These are phyloP conservation scores for Picea sitchensis DNA, from an alignment of 75 land plant genomes.

Conservation along the genomic window DNA sequence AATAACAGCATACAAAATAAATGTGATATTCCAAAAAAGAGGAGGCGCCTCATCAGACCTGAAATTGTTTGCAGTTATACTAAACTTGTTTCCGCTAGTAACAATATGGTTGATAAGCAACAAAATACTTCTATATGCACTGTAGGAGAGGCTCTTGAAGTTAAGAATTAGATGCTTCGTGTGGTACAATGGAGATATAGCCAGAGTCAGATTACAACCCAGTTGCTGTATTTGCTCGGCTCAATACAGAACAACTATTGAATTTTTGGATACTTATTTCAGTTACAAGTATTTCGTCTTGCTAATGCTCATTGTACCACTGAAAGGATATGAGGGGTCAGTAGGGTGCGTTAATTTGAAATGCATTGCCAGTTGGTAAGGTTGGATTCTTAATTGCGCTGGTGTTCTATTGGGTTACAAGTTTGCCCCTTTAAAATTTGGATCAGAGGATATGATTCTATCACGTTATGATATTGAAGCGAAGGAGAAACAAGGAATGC, in stretches of 20 bases:
- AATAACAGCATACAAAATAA: constrained; percentile 6
- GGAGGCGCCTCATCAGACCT: constrained; percentile 1
- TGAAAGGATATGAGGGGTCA: background rate
- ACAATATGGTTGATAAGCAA: background rate
- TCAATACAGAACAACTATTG: background rate
- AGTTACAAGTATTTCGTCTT: too few relatives aligned
- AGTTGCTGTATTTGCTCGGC: background rate
- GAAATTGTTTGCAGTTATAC: background rate
- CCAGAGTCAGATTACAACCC: background rate
- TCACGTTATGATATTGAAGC: background rate
- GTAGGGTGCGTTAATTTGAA: background rate
- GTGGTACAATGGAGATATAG: background rate
- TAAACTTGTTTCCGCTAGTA: background rate
- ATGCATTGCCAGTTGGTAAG: background rate
- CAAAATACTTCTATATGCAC: constrained; percentile 2
- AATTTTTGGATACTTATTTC: background rate
- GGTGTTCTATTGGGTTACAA: too few relatives aligned
- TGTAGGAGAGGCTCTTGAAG: background rate
- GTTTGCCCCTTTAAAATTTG: too few relatives aligned
- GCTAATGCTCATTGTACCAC: background rate
- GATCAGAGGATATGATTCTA: background rate
- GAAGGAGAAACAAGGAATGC: too few relatives aligned
- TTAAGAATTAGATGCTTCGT: background rate
- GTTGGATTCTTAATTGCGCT: background rate
- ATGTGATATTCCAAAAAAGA: constrained; percentile 1